These are phyloP conservation scores for Russula sp. DNA, from an alignment of 768 basidiomycete species.

Conservation along the genomic window DNA sequence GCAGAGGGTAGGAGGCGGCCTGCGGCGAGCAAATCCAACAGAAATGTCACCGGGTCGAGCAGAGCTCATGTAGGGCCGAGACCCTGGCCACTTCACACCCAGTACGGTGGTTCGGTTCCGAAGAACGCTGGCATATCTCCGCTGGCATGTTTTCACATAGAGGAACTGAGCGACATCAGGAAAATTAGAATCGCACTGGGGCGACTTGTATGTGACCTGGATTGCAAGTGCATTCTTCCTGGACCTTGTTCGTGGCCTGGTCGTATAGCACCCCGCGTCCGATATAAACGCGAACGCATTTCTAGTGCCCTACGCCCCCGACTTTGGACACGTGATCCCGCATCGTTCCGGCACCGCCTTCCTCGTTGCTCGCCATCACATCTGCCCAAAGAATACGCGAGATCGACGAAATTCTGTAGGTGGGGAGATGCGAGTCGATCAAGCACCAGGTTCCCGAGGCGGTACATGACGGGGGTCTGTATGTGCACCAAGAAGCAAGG, in stretches of 20 bases:
- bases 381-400: constrained; percentile 1
- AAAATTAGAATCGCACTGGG: not conserved
- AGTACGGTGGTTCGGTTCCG: constrained; percentile 12
- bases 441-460: constrained; percentile 18
- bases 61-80: constrained; percentile 11
- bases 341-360: constrained; percentile 19
- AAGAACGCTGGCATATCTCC: constrained; percentile 6
- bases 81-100: constrained; percentile 17
- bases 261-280: constrained; percentile 11
- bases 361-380: constrained; percentile 9
- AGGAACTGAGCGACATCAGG: constrained; percentile 5
- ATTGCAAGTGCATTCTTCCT: not conserved
- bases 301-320: constrained; percentile 1
- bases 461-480: constrained; percentile 13
- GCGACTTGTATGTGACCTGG: constrained; percentile 1
- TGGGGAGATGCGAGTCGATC: not conserved
- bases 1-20: constrained; percentile 11
- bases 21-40: constrained; percentile 20
- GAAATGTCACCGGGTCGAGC: constrained; percentile 20
- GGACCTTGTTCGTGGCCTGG: constrained; percentile 2
- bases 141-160: not conserved
- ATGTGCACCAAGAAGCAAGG: not conserved
- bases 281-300: not conserved
- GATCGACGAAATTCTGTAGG: not conserved
- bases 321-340: constrained; percentile 3